Conservation (phyloP, 176 grass and related monocot genomes). For the Oropetium thomaeum region DNA sequence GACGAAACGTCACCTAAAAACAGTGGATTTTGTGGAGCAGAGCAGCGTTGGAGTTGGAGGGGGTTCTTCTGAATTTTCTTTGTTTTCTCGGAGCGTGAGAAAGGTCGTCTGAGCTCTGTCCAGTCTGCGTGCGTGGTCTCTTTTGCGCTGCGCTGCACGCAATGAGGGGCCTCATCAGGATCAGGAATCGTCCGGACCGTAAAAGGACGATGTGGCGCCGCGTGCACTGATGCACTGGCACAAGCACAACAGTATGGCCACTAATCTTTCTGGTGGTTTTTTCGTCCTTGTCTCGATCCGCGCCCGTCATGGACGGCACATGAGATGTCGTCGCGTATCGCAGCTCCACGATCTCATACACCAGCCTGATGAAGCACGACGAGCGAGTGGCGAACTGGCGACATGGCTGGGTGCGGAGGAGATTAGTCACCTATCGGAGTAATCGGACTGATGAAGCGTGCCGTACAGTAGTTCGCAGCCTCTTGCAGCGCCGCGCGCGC, state of each 20-base stretch:
- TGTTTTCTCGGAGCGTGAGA: background rate
- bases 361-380: no score
- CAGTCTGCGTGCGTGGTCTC: background rate
- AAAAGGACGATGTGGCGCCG: slow-evolving; percentile 14
- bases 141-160: background rate
- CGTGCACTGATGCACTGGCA: no score
- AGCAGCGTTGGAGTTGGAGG: no score
- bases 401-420: background rate
- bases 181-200: background rate
- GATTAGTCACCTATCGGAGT: no score
- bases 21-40: background rate
- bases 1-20: background rate
- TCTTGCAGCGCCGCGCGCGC: no score
- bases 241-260: background rate
- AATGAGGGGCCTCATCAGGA: background rate
- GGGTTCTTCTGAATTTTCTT: no score
- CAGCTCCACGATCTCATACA: background rate
- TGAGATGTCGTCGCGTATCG: background rate
- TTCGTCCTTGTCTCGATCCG: background rate
- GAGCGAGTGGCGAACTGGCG: background rate
- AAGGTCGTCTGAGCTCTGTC: background rate
- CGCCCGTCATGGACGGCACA: background rate
- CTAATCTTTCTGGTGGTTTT: background rate
- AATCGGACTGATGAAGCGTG: background rate
- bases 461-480: no score